Evolutionary conservation across 1,284 basidiomycete species (phyloP).

Genomic region (Melampsora americana): DNA sequence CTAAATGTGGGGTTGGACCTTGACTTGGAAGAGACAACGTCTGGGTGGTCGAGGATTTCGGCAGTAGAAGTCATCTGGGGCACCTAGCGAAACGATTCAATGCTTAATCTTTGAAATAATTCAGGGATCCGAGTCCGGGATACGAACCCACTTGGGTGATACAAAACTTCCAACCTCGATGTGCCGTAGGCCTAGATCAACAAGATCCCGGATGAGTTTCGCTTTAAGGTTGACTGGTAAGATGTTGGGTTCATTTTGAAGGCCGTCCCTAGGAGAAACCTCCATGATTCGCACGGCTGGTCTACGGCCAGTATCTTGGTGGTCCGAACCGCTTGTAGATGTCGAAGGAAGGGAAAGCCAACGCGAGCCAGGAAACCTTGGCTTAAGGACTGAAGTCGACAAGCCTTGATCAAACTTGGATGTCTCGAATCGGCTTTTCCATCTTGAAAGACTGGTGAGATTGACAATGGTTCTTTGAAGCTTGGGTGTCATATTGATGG

Average conservation of each 20-base stretch:
- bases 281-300: slow-evolving; percentile 65
- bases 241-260: slow-evolving; percentile 79
- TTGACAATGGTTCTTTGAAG: too few relatives aligned
- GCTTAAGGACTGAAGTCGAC: too few relatives aligned
- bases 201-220: slow-evolving; percentile 74
- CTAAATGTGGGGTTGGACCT: slow-evolving; percentile 69
- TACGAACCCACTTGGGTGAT: slow-evolving; percentile 86
- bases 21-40: slow-evolving; percentile 78
- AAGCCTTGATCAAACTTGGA: too few relatives aligned
- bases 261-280: slow-evolving; percentile 84
- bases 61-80: slow-evolving; percentile 78
- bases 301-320: not conserved
- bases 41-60: slow-evolving; percentile 68
- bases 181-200: slow-evolving; percentile 65
- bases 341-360: too few relatives aligned
- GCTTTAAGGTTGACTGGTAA: slow-evolving; percentile 74
- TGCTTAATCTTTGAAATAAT: too few relatives aligned
- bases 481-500: too few relatives aligned
- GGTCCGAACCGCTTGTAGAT: too few relatives aligned
- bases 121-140: slow-evolving; percentile 61
- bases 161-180: slow-evolving; percentile 92
- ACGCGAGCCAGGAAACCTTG: too few relatives aligned
- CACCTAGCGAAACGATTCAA: not conserved
- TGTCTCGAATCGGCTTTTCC: too few relatives aligned
- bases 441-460: too few relatives aligned